Evolutionary conservation across 768 basidiomycete species (phyloP).

Genomic region (Kwoniella shandongensis): DNA sequence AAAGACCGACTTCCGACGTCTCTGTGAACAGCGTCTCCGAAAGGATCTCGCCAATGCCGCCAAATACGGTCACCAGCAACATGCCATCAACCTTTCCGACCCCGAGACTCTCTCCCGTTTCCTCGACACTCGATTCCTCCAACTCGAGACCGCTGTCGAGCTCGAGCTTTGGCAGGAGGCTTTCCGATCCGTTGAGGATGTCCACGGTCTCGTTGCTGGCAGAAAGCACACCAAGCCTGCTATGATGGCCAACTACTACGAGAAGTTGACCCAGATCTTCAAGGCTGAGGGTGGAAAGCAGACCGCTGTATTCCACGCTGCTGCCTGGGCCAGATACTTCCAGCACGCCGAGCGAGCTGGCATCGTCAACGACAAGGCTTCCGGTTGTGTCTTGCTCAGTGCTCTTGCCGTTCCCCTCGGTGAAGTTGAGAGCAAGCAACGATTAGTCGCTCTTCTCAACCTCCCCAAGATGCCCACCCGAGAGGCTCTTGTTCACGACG

Average conservation of each 20-base stretch:
- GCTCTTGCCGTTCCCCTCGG: slow-evolving; percentile 88
- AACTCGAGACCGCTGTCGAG: slow-evolving; percentile 93
- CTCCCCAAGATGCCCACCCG: slow-evolving; percentile 81
- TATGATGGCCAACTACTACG: slow-evolving; percentile 99
- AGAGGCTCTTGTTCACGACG: slow-evolving; percentile 79
- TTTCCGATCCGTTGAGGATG: slow-evolving; percentile 96
- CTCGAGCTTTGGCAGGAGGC: slow-evolving; percentile 99
- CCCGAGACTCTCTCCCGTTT: slow-evolving; percentile 91
- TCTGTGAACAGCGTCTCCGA: slow-evolving; percentile 86
- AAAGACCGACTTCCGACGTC: slow-evolving; percentile 93
- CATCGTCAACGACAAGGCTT: slow-evolving; percentile 72
- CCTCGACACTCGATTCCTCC: slow-evolving; percentile 94
- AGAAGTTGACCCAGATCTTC: slow-evolving; percentile 95
- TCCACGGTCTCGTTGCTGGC: slow-evolving; percentile 83
- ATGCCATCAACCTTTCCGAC: slow-evolving; percentile 93
- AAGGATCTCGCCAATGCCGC: slow-evolving; percentile 91
- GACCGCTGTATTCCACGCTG: slow-evolving; percentile 92
- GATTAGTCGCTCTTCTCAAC: slow-evolving; percentile 81
- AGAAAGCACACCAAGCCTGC: slow-evolving; percentile 87
- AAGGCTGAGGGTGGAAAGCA: slow-evolving; percentile 67
- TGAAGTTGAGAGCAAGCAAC: slow-evolving; percentile 62
- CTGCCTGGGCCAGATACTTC: slow-evolving; percentile 88
- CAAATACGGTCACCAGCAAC: slow-evolving; percentile 90
- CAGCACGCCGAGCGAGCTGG: slow-evolving; percentile 58
- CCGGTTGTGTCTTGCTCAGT: slow-evolving; percentile 86